These are phyloP conservation scores for Pseudogymnoascus sp. DNA, from an alignment of 2,329 filamentous ascomycete species.

Conservation along the genomic window DNA sequence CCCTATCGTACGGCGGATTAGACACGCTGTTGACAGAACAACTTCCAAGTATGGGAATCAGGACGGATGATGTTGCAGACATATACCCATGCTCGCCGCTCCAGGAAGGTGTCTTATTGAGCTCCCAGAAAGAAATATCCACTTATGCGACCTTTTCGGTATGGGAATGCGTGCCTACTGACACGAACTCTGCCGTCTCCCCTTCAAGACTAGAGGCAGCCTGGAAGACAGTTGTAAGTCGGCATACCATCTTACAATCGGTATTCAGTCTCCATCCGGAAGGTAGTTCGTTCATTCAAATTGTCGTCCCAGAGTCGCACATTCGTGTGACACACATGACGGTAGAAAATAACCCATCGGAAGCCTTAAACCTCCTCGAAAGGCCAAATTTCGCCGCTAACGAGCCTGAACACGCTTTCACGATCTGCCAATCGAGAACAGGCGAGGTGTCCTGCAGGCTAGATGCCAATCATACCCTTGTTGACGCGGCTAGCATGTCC, in stretches of 20 bases:
- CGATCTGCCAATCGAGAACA: neutral
- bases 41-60: slow-evolving; percentile 6
- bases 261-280: neutral
- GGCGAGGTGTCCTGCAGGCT: slow-evolving; percentile 3
- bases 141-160: slow-evolving; percentile 18
- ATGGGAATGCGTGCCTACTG: slow-evolving; percentile 14
- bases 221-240: neutral
- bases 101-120: slow-evolving; percentile 30
- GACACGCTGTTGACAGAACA: slow-evolving; percentile 23
- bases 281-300: neutral
- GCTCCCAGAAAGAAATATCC: slow-evolving; percentile 8
- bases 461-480: neutral
- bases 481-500: slow-evolving; percentile 9
- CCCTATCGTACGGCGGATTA: slow-evolving; percentile 36
- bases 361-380: neutral
- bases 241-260: neutral
- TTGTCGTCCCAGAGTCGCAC: neutral
- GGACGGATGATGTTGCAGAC: slow-evolving; percentile 28
- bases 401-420: slow-evolving; percentile 4
- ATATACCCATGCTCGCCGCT: slow-evolving; percentile 30
- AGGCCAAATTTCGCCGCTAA: neutral
- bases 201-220: slow-evolving; percentile 21
- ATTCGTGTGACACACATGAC: neutral
- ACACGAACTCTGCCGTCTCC: slow-evolving; percentile 26
- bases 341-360: neutral